Conservation (phyloP, 2,329 filamentous ascomycete species). For the Purpureocillium takamizusanense region DNA sequence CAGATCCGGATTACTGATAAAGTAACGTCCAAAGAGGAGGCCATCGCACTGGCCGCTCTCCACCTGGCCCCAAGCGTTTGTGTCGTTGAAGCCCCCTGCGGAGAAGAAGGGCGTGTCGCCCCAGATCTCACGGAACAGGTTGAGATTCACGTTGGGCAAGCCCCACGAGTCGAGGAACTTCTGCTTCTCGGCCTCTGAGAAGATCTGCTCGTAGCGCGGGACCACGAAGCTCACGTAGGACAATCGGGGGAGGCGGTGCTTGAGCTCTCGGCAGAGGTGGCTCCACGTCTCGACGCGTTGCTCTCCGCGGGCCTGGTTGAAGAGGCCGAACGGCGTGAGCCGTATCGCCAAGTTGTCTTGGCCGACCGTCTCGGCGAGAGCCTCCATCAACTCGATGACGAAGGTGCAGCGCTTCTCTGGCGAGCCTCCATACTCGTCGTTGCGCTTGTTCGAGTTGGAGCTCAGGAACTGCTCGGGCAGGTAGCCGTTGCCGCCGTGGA, state of each 20-base stretch:
- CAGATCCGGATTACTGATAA: conserved; percentile 39
- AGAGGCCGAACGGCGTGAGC: conserved; percentile 25
- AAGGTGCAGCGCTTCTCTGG: conserved; percentile 35
- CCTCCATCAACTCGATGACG: conserved; percentile 43
- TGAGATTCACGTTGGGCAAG: conserved; percentile 32
- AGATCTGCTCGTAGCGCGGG: conserved; percentile 44
- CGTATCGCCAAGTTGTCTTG: conserved; percentile 20
- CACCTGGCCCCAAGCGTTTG: conserved; percentile 36
- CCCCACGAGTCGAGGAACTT: conserved; percentile 27
- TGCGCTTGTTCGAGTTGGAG: conserved; percentile 25
- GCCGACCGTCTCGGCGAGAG: conserved; percentile 31
- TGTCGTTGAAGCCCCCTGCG: conserved; percentile 43
- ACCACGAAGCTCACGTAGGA: conserved; percentile 48
- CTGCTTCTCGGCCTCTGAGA: conserved; percentile 37
- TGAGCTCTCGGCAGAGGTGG: conserved; percentile 38
- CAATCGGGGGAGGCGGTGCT: conserved; percentile 30
- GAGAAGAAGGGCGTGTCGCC: conserved; percentile 44
- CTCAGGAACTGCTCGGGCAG: conserved; percentile 29
- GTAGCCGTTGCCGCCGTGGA: conserved; percentile 31
- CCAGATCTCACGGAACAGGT: conserved; percentile 40
- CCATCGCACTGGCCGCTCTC: conserved; percentile 36
- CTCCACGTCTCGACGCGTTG: conserved; percentile 13
- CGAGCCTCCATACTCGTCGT: conserved; percentile 24
- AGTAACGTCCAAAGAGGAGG: conserved; percentile 36
- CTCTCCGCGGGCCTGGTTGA: too few relatives aligned